Evolutionary conservation across 495 filamentous ascomycete species (phyloP).

Genomic region (Lepidopterella palustris): DNA sequence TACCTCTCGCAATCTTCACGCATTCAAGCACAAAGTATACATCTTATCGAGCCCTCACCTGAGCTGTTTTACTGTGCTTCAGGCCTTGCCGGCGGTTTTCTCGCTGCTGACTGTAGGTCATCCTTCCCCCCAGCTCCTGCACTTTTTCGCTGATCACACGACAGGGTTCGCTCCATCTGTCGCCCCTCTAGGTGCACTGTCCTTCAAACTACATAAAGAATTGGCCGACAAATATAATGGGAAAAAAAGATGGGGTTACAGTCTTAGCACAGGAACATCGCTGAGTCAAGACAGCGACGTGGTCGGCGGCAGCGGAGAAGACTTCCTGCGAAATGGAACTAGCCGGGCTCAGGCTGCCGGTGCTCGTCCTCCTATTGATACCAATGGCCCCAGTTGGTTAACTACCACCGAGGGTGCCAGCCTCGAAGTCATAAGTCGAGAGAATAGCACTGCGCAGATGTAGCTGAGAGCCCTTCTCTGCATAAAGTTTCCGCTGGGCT

Average conservation of each 20-base stretch:
- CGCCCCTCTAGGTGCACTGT: conserved; percentile 54
- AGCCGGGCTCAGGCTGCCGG: conserved; percentile 56
- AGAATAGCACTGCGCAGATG: conserved; percentile 60
- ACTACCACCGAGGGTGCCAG: conserved; percentile 43
- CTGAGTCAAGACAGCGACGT: conserved; percentile 45
- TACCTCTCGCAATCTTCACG: conserved; percentile 54
- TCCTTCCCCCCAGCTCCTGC: conserved; percentile 16
- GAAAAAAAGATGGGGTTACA: conserved; percentile 61
- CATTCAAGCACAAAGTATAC: conserved; percentile 50
- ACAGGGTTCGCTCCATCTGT: conserved; percentile 42
- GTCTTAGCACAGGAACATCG: conserved; percentile 49
- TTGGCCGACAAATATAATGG: conserved; percentile 56
- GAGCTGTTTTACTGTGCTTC: conserved; percentile 66
- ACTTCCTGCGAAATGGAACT: conserved; percentile 58
- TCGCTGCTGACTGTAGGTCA: conserved; percentile 68
- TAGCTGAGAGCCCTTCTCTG: conserved; percentile 32
- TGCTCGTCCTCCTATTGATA: conserved; percentile 18
- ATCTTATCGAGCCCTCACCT: conserved; percentile 60
- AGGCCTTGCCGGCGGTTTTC: conserved; percentile 66
- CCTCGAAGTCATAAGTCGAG: conserved; percentile 57
- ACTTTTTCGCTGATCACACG: neutral
- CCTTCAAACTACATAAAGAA: conserved; percentile 59
- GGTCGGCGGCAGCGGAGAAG: conserved; percentile 31
- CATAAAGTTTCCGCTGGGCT: neutral
- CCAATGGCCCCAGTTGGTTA: conserved; percentile 54